Evolutionary conservation across 768 basidiomycete genomes (phyloP).

Genomic region (Pleurotus ostreatus): DNA sequence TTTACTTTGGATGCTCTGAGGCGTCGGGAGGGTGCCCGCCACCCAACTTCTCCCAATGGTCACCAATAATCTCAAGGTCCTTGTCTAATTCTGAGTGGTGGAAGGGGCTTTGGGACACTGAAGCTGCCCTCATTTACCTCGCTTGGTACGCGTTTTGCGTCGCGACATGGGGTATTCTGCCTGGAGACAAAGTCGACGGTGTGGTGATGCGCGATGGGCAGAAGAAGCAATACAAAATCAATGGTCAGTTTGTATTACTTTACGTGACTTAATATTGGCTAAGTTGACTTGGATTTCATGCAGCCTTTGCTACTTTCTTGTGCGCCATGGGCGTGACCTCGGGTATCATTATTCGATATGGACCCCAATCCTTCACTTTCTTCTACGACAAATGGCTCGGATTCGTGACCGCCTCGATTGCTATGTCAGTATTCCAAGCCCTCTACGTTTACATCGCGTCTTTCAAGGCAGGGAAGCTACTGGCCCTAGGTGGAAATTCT

Average conservation of each 20-base stretch:
- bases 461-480: slow-evolving; percentile 63
- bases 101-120: slow-evolving; percentile 75
- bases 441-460: slow-evolving; percentile 66
- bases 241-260: slow-evolving; percentile 53
- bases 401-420: slow-evolving; percentile 74
- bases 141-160: slow-evolving; percentile 92
- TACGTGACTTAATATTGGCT: background rate
- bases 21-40: slow-evolving; percentile 67
- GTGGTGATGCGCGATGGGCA: slow-evolving; percentile 68
- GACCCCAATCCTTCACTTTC: slow-evolving; percentile 81
- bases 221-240: slow-evolving; percentile 87
- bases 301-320: slow-evolving; percentile 86
- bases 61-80: slow-evolving; percentile 42
- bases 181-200: slow-evolving; percentile 69
- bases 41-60: slow-evolving; percentile 20
- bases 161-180: slow-evolving; percentile 75
- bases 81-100: slow-evolving; percentile 58
- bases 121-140: slow-evolving; percentile 73
- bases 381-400: slow-evolving; percentile 92
- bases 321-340: slow-evolving; percentile 70
- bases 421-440: slow-evolving; percentile 78
- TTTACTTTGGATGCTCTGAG: slow-evolving; percentile 80
- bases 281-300: background rate
- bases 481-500: slow-evolving; percentile 91
- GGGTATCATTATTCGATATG: slow-evolving; percentile 69